A percentile compares a stretch with the other conserved stretches of the same genome.
phyloP scores from a whole-genome alignment of 805 yeast genomes.

The Limtongia smithiae region DNA sequence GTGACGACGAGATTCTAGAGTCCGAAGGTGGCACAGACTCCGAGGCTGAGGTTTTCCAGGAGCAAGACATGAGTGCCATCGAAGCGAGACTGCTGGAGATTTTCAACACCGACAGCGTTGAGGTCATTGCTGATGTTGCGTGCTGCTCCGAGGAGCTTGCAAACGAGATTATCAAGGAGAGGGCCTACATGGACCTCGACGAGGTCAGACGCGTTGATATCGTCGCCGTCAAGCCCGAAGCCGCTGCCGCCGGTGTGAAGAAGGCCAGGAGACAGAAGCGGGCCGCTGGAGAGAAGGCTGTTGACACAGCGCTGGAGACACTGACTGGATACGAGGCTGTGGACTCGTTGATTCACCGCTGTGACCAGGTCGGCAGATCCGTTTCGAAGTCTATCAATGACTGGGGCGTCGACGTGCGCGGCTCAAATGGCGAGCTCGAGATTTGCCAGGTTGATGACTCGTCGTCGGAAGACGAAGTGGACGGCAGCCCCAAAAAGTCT shows the following conservation, averaged over 20 bases:
- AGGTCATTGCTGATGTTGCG: slow-evolving; percentile 78
- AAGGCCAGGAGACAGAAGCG: slow-evolving; percentile 38
- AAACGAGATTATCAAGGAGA: slow-evolving; percentile 52
- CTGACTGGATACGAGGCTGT: slow-evolving; percentile 90
- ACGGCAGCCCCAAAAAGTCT: slow-evolving; percentile 1
- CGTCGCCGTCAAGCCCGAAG: slow-evolving; percentile 37
- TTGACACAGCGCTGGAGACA: slow-evolving; percentile 57
- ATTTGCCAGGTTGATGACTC: slow-evolving; percentile 35
- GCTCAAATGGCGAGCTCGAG: slow-evolving; percentile 61
- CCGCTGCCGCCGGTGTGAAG: slow-evolving; percentile 30
- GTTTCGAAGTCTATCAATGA: slow-evolving; percentile 68
- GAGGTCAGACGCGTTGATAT: slow-evolving; percentile 59
- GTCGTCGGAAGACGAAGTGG: slow-evolving; percentile 16
- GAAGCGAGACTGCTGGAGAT: slow-evolving; percentile 65
- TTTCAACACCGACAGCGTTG: slow-evolving; percentile 68
- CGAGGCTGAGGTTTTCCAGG: slow-evolving; percentile 44
- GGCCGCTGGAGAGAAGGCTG: slow-evolving; percentile 49
- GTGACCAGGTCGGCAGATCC: slow-evolving; percentile 69
- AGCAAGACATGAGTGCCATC: slow-evolving; percentile 38
- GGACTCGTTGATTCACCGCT: slow-evolving; percentile 80
- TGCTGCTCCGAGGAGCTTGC: slow-evolving; percentile 67
- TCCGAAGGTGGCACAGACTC: slow-evolving; percentile 30
- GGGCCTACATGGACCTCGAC: slow-evolving; percentile 67
- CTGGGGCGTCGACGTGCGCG: slow-evolving; percentile 85
- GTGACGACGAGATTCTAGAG: slow-evolving; percentile 11